Percentiles rank a stretch among this genome's conserved stretches.
Conservation (phyloP, 148 eudicot genomes). For the Suaeda aralocaspica region DNA sequence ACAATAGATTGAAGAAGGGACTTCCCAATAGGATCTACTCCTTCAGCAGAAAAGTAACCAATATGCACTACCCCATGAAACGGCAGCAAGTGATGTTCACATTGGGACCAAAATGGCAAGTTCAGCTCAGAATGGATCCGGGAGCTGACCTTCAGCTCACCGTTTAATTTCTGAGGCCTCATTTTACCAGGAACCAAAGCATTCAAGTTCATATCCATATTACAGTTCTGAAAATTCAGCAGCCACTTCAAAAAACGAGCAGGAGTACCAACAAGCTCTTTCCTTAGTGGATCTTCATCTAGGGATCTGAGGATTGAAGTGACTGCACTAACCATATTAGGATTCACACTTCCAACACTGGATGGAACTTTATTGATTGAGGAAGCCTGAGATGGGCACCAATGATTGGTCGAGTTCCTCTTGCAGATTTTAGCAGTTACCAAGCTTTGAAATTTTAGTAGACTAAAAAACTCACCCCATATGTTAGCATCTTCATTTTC, state of each 20-base stretch:
- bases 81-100: constrained; percentile 95
- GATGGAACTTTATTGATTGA: constrained; percentile 12
- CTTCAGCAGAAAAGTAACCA: constrained; percentile 49
- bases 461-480: constrained; percentile 67
- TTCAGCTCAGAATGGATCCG: constrained; percentile 49
- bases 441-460: constrained; percentile 45
- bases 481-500: constrained; percentile 37
- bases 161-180: constrained; percentile 32
- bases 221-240: constrained; percentile 50
- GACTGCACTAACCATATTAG: constrained; percentile 59
- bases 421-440: constrained; percentile 25
- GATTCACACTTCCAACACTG: constrained; percentile 29
- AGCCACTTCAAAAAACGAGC: constrained; percentile 68
- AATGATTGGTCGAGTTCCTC: constrained; percentile 23
- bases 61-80: constrained; percentile 89
- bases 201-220: constrained; percentile 63
- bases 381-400: constrained; percentile 60
- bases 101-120: constrained; percentile 80
- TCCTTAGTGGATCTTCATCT: constrained; percentile 81
- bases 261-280: constrained; percentile 75
- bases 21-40: constrained; percentile 35
- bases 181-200: constrained; percentile 31
- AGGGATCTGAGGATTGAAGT: constrained; percentile 50
- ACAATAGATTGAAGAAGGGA: constrained; percentile 66
- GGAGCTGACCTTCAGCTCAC: constrained; percentile 12